A percentile compares a stretch with the other conserved stretches of the same genome.
Evolutionary conservation across 371 early-diverging fungal genomes (phyloP).

Genomic region (Lichtheimia corymbifera): DNA sequence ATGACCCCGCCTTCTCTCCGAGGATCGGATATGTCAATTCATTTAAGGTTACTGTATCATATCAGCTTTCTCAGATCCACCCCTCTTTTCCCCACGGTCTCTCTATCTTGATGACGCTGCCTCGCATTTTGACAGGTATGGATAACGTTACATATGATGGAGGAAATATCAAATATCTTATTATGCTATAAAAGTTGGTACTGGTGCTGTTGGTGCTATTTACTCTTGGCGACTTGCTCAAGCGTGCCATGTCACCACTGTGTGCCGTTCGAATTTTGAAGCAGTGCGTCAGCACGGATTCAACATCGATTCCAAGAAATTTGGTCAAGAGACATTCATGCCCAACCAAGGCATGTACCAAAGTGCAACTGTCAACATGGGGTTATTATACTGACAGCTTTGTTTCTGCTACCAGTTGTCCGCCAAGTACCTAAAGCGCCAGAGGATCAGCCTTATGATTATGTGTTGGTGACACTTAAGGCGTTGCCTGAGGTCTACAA

Average conservation of each 20-base stretch:
- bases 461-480: constrained; percentile 76
- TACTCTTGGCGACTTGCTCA: constrained; percentile 73
- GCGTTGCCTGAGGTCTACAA: constrained; percentile 67
- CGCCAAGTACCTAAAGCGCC: constrained; percentile 53
- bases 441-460: constrained; percentile 59
- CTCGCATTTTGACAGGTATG: no score
- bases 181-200: constrained; percentile 57
- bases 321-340: constrained; percentile 61
- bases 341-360: constrained; percentile 56
- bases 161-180: no score
- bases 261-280: constrained; percentile 84
- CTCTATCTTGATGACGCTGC: not conserved
- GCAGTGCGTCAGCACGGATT: constrained; percentile 66
- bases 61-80: not conserved
- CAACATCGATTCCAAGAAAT: constrained; percentile 62
- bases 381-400: not conserved
- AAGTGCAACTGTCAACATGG: not conserved
- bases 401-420: constrained; percentile 34
- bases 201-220: constrained; percentile 82
- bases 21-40: no score
- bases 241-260: constrained; percentile 63
- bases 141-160: no score
- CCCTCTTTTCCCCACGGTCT: not conserved
- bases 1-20: no score
- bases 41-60: not conserved